Base-by-base conservation (phyloP, 148 eudicot species). In the Fallopia convolvulus region DNA sequence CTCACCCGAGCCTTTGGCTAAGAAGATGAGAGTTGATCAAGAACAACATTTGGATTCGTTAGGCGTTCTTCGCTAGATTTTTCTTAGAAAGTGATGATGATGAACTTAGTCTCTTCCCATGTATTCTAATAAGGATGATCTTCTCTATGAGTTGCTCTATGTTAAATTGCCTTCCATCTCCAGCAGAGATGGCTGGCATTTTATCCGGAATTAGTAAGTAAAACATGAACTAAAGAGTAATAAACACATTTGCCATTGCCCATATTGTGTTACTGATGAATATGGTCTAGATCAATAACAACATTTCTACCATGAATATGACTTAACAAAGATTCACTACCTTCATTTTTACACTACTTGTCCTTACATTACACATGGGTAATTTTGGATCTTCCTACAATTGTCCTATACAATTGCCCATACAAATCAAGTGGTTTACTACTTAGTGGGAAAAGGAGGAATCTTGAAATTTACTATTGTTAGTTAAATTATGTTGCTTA, bases 121-220 rank as follows among this genome's bases (percentile, higher is more conserved):
- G 68, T 79, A 83, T 49, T 80, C 79, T 33, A 81, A 82, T 81
- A 78, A 85, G 78, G 72, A 47, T 58, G 63, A 42, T 63, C 0
- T 75, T 75, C 83, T 78, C 78, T 74, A 75, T 78, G 40, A 77
- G 49, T 68, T 70, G 36, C 68, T 55, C 55, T 65, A 86, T 82
- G 83, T 83, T 87, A 83, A 87, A 85, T 86, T 87, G 88, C 85
- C 84, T 58, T 61, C 87, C 89, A 82, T 89, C 93, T 89, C 84
- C 81, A 79, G 84, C 82, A 83, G 84, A 88, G 89, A 88, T 86
- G 89, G 83, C 66, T 76, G 86, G 91, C 88, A 84, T 84, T 88
- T 88, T 88, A 83, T 84, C 88, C 84, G 87, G 91, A 81, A 75
- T 68, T 81, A 82, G 75, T 74, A 52, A 5, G 41, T 42, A 68